Conservation (phyloP, 1,284 basidiomycete genomes). For the Schizophyllum commune region DNA sequence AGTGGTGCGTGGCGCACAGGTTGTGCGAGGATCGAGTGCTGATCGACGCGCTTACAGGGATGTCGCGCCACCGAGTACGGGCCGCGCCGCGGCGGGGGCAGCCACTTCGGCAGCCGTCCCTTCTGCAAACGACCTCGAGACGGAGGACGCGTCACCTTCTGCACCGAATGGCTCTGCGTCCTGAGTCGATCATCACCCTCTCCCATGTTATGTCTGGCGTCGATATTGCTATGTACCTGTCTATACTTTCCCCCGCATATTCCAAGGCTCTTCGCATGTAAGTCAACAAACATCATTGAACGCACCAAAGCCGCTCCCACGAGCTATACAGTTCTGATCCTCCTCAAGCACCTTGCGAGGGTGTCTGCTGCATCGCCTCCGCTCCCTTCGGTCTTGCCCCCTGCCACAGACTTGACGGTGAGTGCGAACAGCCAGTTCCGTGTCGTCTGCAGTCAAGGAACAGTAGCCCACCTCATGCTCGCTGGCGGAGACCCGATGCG, state of each 20-base stretch:
- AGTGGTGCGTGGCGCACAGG: conserved; percentile 54
- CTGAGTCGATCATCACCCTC: neutral
- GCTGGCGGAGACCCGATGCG: too few species aligned
- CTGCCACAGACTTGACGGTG: too few species aligned
- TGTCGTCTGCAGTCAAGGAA: too few species aligned
- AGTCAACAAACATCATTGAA: neutral
- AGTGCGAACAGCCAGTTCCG: too few species aligned
- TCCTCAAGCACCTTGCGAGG: too few species aligned
- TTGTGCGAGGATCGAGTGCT: neutral
- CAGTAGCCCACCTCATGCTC: too few species aligned
- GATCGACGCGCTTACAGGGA: conserved; percentile 41
- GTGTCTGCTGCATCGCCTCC: too few species aligned
- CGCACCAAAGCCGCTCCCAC: neutral
- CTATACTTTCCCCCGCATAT: neutral
- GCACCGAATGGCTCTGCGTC: conserved; percentile 12
- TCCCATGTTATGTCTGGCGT: neutral
- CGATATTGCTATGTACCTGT: neutral
- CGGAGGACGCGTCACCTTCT: neutral
- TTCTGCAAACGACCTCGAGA: conserved; percentile 63
- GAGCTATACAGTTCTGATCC: too few species aligned
- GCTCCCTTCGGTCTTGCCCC: too few species aligned
- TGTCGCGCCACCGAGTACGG: conserved; percentile 47
- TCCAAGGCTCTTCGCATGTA: neutral
- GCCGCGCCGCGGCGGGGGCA: conserved; percentile 47
- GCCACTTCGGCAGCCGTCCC: conserved; percentile 74